phyloP scores from a whole-genome alignment of 257 asterid genomes.

The Petunia axillaris region DNA sequence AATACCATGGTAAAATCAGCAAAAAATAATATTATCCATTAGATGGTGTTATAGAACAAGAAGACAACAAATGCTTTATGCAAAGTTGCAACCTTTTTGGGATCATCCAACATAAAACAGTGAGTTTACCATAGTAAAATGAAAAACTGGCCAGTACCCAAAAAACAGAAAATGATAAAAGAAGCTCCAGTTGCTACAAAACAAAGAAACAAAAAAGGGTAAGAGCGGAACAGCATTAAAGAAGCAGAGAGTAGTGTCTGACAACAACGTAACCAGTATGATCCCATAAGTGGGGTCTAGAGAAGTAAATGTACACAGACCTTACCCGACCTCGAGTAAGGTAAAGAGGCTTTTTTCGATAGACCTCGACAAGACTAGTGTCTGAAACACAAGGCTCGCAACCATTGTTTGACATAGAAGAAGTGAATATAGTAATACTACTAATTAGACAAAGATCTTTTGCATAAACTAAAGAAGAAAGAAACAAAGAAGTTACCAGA shows the following conservation, averaged over 20 bases:
- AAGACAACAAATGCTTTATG: not conserved
- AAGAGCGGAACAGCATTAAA: not conserved
- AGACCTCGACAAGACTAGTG: not conserved
- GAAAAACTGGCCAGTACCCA: not conserved
- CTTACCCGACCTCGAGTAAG: too few relatives aligned
- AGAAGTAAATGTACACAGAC: too few relatives aligned
- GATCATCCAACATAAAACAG: conserved; percentile 1
- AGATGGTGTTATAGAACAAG: not conserved
- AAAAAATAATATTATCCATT: not conserved
- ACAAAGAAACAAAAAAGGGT: not conserved
- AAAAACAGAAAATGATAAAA: not conserved
- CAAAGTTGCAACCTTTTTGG: conserved; percentile 2
- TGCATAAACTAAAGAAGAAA: not conserved
- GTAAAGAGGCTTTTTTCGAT: too few relatives aligned
- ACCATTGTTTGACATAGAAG: not conserved
- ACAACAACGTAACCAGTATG: too few relatives aligned
- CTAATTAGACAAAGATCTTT: not conserved
- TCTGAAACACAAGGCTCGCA: not conserved
- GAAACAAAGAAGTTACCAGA: not conserved
- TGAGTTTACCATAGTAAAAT: not conserved
- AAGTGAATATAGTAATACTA: not conserved
- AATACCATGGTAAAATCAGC: too few relatives aligned
- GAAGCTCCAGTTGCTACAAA: not conserved
- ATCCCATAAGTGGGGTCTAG: too few relatives aligned
- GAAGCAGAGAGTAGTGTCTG: not conserved